Percentiles rank a stretch among this genome's conserved stretches.
Conservation (phyloP, 352 stramenopile genomes). For the Pythium inflatum region DNA sequence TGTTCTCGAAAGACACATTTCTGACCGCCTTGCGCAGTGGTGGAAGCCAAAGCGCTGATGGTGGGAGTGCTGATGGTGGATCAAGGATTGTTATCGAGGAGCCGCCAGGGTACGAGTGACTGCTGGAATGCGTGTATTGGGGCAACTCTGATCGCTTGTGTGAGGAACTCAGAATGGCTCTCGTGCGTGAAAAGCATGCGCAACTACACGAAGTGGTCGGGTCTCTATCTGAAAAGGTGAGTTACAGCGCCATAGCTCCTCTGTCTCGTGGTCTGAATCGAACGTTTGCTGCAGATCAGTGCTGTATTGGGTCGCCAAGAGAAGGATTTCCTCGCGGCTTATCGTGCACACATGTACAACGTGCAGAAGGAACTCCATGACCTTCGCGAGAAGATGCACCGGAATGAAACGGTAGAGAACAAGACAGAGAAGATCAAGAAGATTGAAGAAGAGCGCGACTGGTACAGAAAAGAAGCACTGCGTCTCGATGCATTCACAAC, state of each 20-base stretch:
- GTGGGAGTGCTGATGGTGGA: not conserved
- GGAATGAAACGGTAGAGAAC: constrained; percentile 88
- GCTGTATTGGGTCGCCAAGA: constrained; percentile 90
- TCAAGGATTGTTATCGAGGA: constrained; percentile 41
- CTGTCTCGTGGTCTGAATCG: not conserved
- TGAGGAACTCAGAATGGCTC: constrained; percentile 55
- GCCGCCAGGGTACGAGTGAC: constrained; percentile 45
- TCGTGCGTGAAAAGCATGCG: constrained; percentile 78
- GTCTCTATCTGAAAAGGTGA: constrained; percentile 83
- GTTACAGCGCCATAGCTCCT: not conserved
- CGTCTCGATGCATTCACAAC: constrained; percentile 90
- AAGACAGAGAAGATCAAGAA: constrained; percentile 92
- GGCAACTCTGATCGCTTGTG: not conserved
- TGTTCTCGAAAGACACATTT: constrained; percentile 86
- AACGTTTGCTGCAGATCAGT: constrained; percentile 58
- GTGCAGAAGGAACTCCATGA: constrained; percentile 94
- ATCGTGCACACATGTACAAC: constrained; percentile 95
- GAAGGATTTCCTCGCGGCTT: constrained; percentile 92
- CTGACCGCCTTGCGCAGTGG: constrained; percentile 69
- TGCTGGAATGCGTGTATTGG: not conserved
- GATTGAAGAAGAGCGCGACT: constrained; percentile 94
- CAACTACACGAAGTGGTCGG: constrained; percentile 82
- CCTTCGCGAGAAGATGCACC: constrained; percentile 87
- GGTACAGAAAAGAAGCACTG: constrained; percentile 92
- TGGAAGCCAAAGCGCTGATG: constrained; percentile 25